A percentile compares a stretch with the other conserved stretches of the same genome.
These are phyloP conservation scores for Stagonosporopsis tanaceti DNA, from an alignment of 2,329 filamentous ascomycete genomes.

Conservation along the genomic window DNA sequence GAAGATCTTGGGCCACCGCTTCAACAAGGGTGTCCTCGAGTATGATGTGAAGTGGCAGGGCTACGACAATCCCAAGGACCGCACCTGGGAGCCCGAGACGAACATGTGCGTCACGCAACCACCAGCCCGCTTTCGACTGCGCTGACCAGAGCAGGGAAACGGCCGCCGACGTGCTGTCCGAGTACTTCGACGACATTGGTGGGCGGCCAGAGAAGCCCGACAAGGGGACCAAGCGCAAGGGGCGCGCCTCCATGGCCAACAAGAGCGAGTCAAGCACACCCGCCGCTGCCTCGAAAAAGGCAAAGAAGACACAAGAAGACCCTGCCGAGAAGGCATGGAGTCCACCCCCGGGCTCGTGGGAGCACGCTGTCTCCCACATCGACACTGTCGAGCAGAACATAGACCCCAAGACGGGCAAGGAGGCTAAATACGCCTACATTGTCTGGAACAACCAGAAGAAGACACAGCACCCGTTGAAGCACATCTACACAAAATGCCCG, in stretches of 20 bases:
- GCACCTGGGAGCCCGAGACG: constrained; percentile 81
- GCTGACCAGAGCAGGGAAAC: constrained; percentile 36
- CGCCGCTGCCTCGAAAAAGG: constrained; percentile 33
- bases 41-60: constrained; percentile 86
- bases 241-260: constrained; percentile 33
- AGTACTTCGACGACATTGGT: constrained; percentile 70
- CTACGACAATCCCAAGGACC: constrained; percentile 72
- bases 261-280: constrained; percentile 38
- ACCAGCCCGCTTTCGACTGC: not conserved
- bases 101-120: constrained; percentile 65
- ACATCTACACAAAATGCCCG: constrained; percentile 78
- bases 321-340: constrained; percentile 63
- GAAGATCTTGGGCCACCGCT: constrained; percentile 72
- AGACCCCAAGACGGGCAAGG: constrained; percentile 51
- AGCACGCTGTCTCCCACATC: constrained; percentile 73
- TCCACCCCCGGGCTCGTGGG: constrained; percentile 78
- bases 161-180: constrained; percentile 64
- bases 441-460: constrained; percentile 78
- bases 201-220: constrained; percentile 62
- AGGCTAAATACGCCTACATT: constrained; percentile 71
- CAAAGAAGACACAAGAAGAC: constrained; percentile 35
- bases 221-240: constrained; percentile 63
- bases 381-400: constrained; percentile 74
- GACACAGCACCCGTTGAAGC: constrained; percentile 73
- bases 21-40: constrained; percentile 51